Conservation (phyloP, 148 eudicot species). For the Rhododendron mucronatum region DNA sequence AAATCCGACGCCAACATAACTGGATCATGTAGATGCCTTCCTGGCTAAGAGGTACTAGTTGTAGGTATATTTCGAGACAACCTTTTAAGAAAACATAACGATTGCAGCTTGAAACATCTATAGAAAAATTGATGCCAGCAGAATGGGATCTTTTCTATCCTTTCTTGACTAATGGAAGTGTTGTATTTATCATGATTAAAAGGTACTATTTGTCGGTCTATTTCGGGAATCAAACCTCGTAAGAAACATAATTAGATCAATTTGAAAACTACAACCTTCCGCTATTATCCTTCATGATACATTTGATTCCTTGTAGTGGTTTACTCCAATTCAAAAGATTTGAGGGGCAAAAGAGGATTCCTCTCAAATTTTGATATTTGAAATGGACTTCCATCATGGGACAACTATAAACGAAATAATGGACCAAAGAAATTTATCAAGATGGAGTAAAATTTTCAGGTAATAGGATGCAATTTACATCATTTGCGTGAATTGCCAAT, state of each 20-base stretch:
- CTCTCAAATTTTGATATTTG: not conserved
- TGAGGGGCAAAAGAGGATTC: not conserved
- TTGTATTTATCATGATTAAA: not conserved
- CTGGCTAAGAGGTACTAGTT: not conserved
- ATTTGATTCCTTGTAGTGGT: not conserved
- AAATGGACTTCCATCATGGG: not conserved
- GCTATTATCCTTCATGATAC: not conserved
- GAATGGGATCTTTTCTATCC: not conserved
- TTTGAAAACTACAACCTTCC: not conserved
- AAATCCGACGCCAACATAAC: not conserved
- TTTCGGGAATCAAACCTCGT: not conserved
- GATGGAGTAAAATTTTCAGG: not conserved
- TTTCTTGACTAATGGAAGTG: not conserved
- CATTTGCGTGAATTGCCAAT: not conserved
- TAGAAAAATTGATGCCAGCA: not conserved
- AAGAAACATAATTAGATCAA: not conserved
- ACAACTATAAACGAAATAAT: not conserved
- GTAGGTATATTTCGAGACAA: no score
- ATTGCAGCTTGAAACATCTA: not conserved
- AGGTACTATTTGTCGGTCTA: not conserved
- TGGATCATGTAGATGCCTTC: not conserved
- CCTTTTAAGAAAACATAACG: not conserved
- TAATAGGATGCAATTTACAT: not conserved
- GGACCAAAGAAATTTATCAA: not conserved
- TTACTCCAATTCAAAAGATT: not conserved